Evolutionary conservation across 2,329 filamentous ascomycete species (phyloP), one percentile per base, ranked within the genome.

Genomic region (Fusarium sp.): DNA sequence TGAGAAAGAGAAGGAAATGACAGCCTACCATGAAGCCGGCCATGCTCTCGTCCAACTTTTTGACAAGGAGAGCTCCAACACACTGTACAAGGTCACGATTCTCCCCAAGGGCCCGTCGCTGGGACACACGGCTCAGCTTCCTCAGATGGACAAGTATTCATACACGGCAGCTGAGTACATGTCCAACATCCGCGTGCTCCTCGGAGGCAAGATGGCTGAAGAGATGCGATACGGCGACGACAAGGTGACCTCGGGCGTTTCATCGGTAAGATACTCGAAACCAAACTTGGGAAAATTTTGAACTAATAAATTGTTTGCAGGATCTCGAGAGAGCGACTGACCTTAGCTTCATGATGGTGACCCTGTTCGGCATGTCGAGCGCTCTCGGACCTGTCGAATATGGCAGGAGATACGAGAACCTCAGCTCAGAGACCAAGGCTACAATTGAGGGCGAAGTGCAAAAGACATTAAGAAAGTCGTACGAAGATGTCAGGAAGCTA

Each of bases 71-170:
- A 89, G 89, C 39, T 89, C 92, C 55, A 91, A 88, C 68, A 92
- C 92, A 34, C 87, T 99, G 2, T 98, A 99, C 87, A 99, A 99
- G 83, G 95, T 97, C 52, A 99, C 96, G 1, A 97, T 99, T 74
- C 92, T 99, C 75, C 95, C 96, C 56, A 92, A 97, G 75, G 96
- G 96, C 11, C 90, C 91, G 75, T 89, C 93, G 27, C 87, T 98
- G 8, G 96, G 96, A 65, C 89, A 97, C 69, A 99, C 96, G 0
- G 92, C 93, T 70, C 92, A 92, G 80, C 86, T 99, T 27, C 95
- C 95, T 0, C 92, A 96, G 78, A 94, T 97, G 86, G 95, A 98
- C 82, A 94, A 95, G 80, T 94, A 97, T 76, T 96, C 94, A 12
- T 90, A 90, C 80, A 92, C 92, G n/a, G 94, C 94, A 74, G 89